Evolutionary conservation across 164 flowering plant species (phyloP), one percentile per base, ranked within the genome.

Genomic region (Euptelea pleiosperma): DNA sequence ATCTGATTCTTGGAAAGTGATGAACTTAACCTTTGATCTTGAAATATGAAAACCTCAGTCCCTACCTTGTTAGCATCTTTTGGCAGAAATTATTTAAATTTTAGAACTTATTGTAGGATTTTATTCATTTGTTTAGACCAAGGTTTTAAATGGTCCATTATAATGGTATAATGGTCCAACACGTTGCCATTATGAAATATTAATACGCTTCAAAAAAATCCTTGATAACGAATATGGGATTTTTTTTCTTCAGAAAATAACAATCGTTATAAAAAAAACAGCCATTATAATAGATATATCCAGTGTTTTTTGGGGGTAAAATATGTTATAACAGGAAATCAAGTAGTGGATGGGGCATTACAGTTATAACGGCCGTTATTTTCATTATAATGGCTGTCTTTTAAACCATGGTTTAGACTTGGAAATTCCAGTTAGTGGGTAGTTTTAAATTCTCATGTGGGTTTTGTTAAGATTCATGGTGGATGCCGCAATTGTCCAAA

Each of bases 121-220:
- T 7, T 18, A n/a, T n/a, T 29, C 25, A 5, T n/a, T 10, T 18
- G 36, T 63, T 55, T 67, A 6, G 26, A 62, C 70, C 4, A 67
- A 64, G 60, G 64, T 22, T 7, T 74, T 42, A n/a, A n/a, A 6
- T 42, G 57, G 36, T 73, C 81, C 0, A 73, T 40, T 22, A 65
- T n/a, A 0, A 67, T 12, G 30, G 73, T 76, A 1, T 71, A 75
- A 30, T 69, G 53, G 24, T 19, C 50, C 6, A n/a, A 2, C 8
- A 6, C 50, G 21, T 16, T 14, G 10, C 24, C 50, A 46, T 21
- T 16, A 26, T 8, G 21, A 46, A 46, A 46, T 16, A 16, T 46
- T 37, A 37, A 37, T 14, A 8, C 41, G 14, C 14, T 37, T 37
- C n/a, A n/a, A n/a, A n/a, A n/a, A n/a, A n/a, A n/a, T n/a, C n/a